Percentiles rank a stretch among this genome's conserved stretches.
Conservation (phyloP, 176 grass and related monocot genomes). For the Oryza meridionalis region DNA sequence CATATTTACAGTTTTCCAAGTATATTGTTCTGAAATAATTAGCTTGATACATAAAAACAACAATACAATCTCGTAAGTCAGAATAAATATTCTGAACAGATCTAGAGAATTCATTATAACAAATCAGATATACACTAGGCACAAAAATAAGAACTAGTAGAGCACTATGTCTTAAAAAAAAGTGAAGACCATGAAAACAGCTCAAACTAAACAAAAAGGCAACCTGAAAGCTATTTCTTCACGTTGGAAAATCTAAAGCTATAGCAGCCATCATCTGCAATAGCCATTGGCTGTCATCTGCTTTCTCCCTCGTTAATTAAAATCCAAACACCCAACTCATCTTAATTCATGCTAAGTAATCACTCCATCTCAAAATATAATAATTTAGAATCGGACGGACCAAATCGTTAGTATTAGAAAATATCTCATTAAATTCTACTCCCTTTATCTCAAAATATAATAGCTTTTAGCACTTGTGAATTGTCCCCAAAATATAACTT, state of each 20-base stretch:
- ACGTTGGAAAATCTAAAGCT: slow-evolving; percentile 13
- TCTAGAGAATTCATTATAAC: neutral
- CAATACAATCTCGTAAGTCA: neutral
- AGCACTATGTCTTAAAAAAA: too few relatives aligned
- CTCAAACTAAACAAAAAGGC: slow-evolving; percentile 10
- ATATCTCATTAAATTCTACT: too few relatives aligned
- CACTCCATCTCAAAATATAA: too few relatives aligned
- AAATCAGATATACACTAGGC: neutral
- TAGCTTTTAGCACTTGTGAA: too few relatives aligned
- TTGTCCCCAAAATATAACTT: too few relatives aligned
- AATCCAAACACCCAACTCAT: neutral
- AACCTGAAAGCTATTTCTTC: slow-evolving; percentile 22
- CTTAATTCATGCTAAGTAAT: neutral
- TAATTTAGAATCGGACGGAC: too few relatives aligned
- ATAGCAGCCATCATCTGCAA: neutral
- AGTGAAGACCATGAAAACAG: neutral
- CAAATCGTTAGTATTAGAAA: too few relatives aligned
- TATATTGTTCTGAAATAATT: too few relatives aligned
- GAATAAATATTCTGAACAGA: too few relatives aligned
- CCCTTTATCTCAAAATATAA: too few relatives aligned
- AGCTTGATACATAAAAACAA: neutral
- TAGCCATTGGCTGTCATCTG: neutral
- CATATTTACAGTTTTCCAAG: too few relatives aligned
- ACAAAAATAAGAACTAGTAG: neutral
- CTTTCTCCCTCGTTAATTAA: neutral